These are phyloP conservation scores for Mucor sp. DNA, from an alignment of 371 early-diverging fungal species.

Conservation along the genomic window DNA sequence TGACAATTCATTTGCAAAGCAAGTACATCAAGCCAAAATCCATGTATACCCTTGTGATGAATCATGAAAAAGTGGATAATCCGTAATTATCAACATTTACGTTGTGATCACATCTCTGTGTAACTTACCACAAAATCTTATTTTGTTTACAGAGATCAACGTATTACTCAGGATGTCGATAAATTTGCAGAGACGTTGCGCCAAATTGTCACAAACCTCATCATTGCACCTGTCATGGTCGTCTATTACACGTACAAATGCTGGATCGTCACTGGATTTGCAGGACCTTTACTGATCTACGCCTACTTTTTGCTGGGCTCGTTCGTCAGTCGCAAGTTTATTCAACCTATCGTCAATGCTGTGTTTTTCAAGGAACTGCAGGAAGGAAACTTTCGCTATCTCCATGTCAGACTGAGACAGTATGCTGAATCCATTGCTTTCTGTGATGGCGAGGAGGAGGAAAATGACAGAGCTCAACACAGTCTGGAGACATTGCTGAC, in stretches of 20 bases:
- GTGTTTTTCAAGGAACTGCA: slow-evolving; percentile 75
- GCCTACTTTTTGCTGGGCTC: slow-evolving; percentile 74
- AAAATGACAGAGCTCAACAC: slow-evolving; percentile 54
- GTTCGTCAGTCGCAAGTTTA: slow-evolving; percentile 56
- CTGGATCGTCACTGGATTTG: slow-evolving; percentile 68
- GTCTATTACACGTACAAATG: slow-evolving; percentile 78
- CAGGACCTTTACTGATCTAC: slow-evolving; percentile 74
- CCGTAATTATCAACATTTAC: slow-evolving; percentile 50
- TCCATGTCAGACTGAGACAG: slow-evolving; percentile 74
- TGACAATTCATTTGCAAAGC: slow-evolving; percentile 64
- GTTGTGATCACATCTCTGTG: slow-evolving; percentile 1
- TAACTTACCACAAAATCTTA: slow-evolving; percentile 9
- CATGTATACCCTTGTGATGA: slow-evolving; percentile 62
- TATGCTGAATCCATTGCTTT: slow-evolving; percentile 84
- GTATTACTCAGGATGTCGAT: slow-evolving; percentile 90
- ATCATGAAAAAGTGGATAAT: slow-evolving; percentile 65
- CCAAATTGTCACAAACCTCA: slow-evolving; percentile 64
- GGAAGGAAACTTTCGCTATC: slow-evolving; percentile 82
- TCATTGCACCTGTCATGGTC: slow-evolving; percentile 78
- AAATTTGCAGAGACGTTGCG: slow-evolving; percentile 68
- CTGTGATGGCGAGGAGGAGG: slow-evolving; percentile 70
- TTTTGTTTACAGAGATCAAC: slow-evolving; percentile 69
- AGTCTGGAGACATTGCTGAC: slow-evolving; percentile 56
- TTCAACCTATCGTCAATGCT: slow-evolving; percentile 75
- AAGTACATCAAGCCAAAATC: slow-evolving; percentile 62